These are phyloP conservation scores for Boletus subcaerulescens DNA, from an alignment of 768 basidiomycete genomes.

Conservation along the genomic window DNA sequence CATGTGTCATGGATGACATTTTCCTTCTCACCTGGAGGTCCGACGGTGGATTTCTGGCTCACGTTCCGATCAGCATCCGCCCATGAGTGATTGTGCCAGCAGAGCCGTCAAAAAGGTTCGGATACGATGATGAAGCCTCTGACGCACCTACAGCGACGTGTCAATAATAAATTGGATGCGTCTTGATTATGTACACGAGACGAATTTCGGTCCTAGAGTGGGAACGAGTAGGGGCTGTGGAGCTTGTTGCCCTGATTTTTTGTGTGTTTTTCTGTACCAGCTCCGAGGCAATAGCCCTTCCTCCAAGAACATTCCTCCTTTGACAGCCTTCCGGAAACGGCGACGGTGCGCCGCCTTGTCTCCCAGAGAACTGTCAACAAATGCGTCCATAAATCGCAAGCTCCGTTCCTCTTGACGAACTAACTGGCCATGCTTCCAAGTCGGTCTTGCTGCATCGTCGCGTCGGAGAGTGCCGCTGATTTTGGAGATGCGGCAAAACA, in stretches of 20 bases:
- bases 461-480: slow-evolving; percentile 19
- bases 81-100: slow-evolving; percentile 2
- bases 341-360: slow-evolving; percentile 14
- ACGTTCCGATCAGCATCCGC: slow-evolving; percentile 28
- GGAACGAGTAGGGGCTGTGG: slow-evolving; percentile 5
- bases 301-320: background rate
- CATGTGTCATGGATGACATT: slow-evolving; percentile 6
- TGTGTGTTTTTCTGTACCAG: background rate
- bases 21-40: slow-evolving; percentile 10
- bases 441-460: slow-evolving; percentile 3
- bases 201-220: slow-evolving; percentile 19
- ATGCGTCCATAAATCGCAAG: background rate
- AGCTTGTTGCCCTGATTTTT: background rate
- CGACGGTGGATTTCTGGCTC: slow-evolving; percentile 1
- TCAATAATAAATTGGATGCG: background rate
- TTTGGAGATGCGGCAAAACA: slow-evolving; percentile 4
- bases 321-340: slow-evolving; percentile 13
- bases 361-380: slow-evolving; percentile 15
- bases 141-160: slow-evolving; percentile 1
- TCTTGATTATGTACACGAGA: slow-evolving; percentile 11
- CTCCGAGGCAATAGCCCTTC: slow-evolving; percentile 12
- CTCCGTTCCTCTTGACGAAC: slow-evolving; percentile 7
- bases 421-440: background rate
- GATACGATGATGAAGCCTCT: slow-evolving; percentile 5
- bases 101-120: slow-evolving; percentile 2